Evolutionary conservation across 306 rosid species (phyloP).

Genomic region (Vachellia pachyceras): DNA sequence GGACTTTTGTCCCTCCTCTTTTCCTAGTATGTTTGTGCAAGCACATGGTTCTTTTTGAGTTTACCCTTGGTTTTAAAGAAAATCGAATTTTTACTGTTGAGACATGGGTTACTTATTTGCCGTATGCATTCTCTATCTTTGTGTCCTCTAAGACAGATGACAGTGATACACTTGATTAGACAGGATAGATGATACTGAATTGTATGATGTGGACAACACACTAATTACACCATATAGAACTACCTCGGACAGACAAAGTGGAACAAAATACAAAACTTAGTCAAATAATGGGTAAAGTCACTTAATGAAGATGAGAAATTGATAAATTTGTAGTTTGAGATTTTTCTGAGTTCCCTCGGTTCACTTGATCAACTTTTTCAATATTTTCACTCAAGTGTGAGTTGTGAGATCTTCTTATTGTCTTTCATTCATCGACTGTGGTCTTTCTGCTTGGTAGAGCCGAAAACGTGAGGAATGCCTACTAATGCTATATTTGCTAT

Average conservation of each 20-base stretch:
- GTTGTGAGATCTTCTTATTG: background rate
- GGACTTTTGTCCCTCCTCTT: conserved; percentile 20
- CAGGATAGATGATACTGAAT: conserved; percentile 14
- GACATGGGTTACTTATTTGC: background rate
- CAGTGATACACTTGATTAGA: background rate
- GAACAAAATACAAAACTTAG: conserved; percentile 12
- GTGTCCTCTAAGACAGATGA: conserved; percentile 26
- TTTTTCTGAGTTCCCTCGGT: background rate
- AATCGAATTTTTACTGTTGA: background rate
- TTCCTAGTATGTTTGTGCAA: conserved; percentile 32
- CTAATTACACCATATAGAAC: conserved; percentile 2
- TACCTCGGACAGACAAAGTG: conserved; percentile 16
- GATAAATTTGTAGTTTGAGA: background rate
- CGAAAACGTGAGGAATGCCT: background rate
- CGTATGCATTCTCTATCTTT: conserved; percentile 1
- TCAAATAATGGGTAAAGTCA: conserved; percentile 14
- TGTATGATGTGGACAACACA: conserved; percentile 13
- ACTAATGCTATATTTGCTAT: background rate
- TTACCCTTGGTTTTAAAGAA: background rate
- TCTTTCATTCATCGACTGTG: conserved; percentile 3
- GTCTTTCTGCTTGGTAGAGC: background rate
- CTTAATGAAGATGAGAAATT: background rate
- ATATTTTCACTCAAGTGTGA: background rate
- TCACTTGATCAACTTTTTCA: background rate
- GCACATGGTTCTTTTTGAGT: background rate